A percentile compares a stretch with the other conserved stretches of the same genome.
phyloP scores from a whole-genome alignment of 2,329 filamentous ascomycete species.

The Trichoderma sp. region DNA sequence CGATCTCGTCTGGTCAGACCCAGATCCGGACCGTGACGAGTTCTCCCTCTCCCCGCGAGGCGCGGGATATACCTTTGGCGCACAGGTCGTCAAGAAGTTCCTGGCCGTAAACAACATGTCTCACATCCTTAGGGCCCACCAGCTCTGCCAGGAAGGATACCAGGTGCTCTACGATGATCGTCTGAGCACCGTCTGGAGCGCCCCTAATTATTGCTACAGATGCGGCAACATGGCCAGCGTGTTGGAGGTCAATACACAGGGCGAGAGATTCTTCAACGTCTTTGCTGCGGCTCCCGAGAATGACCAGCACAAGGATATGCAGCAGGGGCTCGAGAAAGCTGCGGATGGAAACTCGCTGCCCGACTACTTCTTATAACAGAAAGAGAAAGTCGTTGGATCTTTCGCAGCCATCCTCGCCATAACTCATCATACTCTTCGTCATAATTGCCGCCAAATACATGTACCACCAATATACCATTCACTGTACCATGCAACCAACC shows the following conservation, averaged over 20 bases:
- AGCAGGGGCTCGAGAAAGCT: constrained; percentile 74
- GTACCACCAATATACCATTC: constrained; percentile 3
- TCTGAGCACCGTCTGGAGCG: constrained; percentile 96
- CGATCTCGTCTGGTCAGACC: constrained; percentile 98
- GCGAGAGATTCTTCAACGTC: constrained; percentile 95
- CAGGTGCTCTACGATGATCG: constrained; percentile 95
- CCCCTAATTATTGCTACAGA: constrained; percentile 92
- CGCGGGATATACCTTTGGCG: constrained; percentile 95
- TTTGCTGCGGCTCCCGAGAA: constrained; percentile 97
- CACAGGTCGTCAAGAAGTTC: constrained; percentile 98
- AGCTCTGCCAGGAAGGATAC: constrained; percentile 97
- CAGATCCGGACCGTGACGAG: constrained; percentile 95
- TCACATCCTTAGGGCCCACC: constrained; percentile 96
- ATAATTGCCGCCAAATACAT: constrained; percentile 1
- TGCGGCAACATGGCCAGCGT: constrained; percentile 98
- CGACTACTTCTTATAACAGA: constrained; percentile 68
- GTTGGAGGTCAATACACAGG: constrained; percentile 89
- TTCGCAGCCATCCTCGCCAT: background rate
- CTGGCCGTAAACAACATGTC: constrained; percentile 96
- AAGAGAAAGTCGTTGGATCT: constrained; percentile 4
- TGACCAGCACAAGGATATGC: constrained; percentile 84
- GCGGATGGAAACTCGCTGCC: constrained; percentile 66
- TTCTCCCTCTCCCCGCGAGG: constrained; percentile 93
- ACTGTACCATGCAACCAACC: constrained; percentile 6
- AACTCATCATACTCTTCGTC: background rate